Base-by-base conservation (phyloP, 129 eudicot species). In the Pseudognaphalium luteoalbum region DNA sequence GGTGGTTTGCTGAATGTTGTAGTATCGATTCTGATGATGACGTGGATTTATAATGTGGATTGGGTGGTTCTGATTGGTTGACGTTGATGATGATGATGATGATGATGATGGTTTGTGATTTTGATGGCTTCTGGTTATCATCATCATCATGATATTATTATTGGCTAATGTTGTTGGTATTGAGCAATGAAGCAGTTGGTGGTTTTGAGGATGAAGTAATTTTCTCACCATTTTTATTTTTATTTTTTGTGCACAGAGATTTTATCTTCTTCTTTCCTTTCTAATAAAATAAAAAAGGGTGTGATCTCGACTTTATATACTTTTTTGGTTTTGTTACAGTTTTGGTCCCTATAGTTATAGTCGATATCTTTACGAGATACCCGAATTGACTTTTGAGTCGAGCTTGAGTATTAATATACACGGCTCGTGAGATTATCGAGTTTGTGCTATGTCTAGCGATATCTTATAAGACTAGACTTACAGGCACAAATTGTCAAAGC, bases 191-290 rank as follows among this genome's bases (percentile, higher is more conserved):
- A 58, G 61, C 87, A 83, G 79, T 82, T 91, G 64, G 81, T 79
- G 80, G 87, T 81, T 83, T 83, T 87, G 90, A 74, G 92, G 79
- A 22, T 84, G 90, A 77, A 85, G 78, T 74, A 85, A 83, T 82
- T 78, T 87, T 54, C 85, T 76, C 73, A 81, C 91, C 96, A 89
- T 89, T 79, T 72, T 65, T 78, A 64, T 37, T 10, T 39, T 39
- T 39, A 39, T 8, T 8, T 41, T 9, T 41, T 9, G 63, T 20
- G 63, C 63, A 58, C 28, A 58, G 63, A 2, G 63, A 58, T 58
- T 58, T 58, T 58, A 58, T 20, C 29, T 58, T 58, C 12, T 20
- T 14, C 54, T 47, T 5, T 14, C 4, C 54, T 47, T 47, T 47
- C 17, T 47, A 14, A 47, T 14, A 12, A 2, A 14, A 47, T 14